Conservation (phyloP, 2,329 filamentous ascomycete genomes). For the Leptodontidium sp. region DNA sequence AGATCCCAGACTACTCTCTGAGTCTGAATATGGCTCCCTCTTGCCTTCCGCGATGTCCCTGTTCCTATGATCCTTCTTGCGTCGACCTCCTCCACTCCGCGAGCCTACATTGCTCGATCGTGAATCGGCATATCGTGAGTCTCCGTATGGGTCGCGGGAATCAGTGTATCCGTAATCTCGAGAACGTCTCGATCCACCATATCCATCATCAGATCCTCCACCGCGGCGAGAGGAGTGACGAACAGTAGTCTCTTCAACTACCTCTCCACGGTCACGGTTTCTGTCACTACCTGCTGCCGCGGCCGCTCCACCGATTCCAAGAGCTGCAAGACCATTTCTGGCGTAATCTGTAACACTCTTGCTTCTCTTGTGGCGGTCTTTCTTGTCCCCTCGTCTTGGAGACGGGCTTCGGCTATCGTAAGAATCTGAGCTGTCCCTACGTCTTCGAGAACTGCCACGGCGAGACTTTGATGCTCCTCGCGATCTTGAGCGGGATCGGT, state of each 20-base stretch:
- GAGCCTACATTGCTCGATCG: slow-evolving; percentile 40
- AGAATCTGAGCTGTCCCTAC: slow-evolving; percentile 43
- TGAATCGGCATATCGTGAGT: slow-evolving; percentile 44
- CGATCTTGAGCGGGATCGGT: slow-evolving; percentile 59
- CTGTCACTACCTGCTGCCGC: slow-evolving; percentile 36
- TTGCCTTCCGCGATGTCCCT: slow-evolving; percentile 44
- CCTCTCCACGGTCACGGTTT: slow-evolving; percentile 34
- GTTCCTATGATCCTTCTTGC: slow-evolving; percentile 37
- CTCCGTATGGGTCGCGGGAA: slow-evolving; percentile 41
- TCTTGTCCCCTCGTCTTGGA: slow-evolving; percentile 35
- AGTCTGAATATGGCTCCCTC: slow-evolving; percentile 44
- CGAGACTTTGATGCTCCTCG: slow-evolving; percentile 43
- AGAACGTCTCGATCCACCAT: slow-evolving; percentile 35
- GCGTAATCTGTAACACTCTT: slow-evolving; percentile 71
- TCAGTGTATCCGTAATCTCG: slow-evolving; percentile 40
- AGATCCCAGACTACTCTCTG: slow-evolving; percentile 60
- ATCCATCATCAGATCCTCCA: slow-evolving; percentile 39
- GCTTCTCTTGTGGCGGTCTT: slow-evolving; percentile 63
- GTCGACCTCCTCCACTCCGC: slow-evolving; percentile 33
- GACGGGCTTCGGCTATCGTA: slow-evolving; percentile 46
- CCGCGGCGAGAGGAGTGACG: slow-evolving; percentile 31
- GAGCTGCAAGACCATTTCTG: slow-evolving; percentile 66
- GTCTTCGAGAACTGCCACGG: slow-evolving; percentile 48
- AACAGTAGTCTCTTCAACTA: slow-evolving; percentile 41
- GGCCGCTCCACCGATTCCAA: slow-evolving; percentile 64